Evolutionary conservation across 495 filamentous ascomycete species (phyloP).

Genomic region (Stereocaulon alpinum): DNA sequence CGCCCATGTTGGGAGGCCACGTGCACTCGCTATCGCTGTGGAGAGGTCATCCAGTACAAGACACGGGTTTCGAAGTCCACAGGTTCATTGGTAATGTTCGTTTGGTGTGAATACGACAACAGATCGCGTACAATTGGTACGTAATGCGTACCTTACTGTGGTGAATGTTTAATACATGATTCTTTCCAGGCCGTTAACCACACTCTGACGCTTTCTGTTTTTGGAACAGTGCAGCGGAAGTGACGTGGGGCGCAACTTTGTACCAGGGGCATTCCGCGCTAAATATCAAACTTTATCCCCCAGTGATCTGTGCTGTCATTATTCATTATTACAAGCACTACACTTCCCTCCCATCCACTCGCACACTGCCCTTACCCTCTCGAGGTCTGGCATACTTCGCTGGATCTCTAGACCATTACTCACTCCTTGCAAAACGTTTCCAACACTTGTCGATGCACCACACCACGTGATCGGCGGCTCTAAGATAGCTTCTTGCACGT

Average conservation of each 20-base stretch:
- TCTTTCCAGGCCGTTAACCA: too few relatives aligned
- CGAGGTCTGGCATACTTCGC: background rate
- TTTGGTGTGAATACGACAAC: too few relatives aligned
- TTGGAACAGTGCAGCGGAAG: too few relatives aligned
- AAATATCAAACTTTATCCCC: background rate
- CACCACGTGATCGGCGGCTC: background rate
- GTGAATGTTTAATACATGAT: too few relatives aligned
- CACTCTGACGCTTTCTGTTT: too few relatives aligned
- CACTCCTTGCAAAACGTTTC: background rate
- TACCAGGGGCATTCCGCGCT: background rate
- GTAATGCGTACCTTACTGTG: too few relatives aligned
- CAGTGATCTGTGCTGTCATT: background rate
- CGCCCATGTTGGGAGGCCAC: constrained; percentile 1
- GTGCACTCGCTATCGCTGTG: background rate
- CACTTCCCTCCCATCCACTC: background rate
- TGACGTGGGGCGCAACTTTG: too few relatives aligned
- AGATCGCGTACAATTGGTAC: too few relatives aligned
- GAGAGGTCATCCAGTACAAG: background rate
- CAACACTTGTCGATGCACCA: background rate
- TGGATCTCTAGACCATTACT: background rate
- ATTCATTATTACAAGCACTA: background rate
- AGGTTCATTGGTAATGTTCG: too few relatives aligned
- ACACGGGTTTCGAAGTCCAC: background rate
- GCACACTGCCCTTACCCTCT: background rate
- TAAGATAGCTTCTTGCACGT: background rate